Conservation (phyloP, 192 early-diverging fungal species). For the Spizellomyces punctatus region DNA sequence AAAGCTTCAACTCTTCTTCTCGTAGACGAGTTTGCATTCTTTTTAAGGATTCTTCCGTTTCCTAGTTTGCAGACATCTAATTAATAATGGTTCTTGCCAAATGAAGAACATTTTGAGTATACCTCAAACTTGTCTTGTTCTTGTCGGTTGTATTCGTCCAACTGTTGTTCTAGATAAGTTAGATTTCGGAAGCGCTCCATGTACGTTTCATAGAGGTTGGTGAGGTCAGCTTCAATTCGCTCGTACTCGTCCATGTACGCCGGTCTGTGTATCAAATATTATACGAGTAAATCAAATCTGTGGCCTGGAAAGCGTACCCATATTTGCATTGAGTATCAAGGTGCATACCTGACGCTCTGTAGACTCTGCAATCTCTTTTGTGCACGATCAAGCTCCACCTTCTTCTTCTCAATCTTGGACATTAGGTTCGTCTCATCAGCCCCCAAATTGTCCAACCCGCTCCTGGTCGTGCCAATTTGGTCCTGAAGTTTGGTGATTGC, state of each 20-base stretch:
- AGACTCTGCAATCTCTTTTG: slow-evolving; percentile 53
- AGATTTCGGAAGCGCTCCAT: slow-evolving; percentile 57
- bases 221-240: slow-evolving; percentile 54
- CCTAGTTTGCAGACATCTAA: slow-evolving; percentile 14
- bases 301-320: too few relatives aligned
- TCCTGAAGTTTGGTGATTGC: slow-evolving; percentile 36
- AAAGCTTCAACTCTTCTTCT: slow-evolving; percentile 56
- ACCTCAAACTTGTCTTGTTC: slow-evolving; percentile 61
- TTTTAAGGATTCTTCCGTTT: slow-evolving; percentile 51
- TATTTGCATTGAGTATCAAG: too few relatives aligned
- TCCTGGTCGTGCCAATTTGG: slow-evolving; percentile 35
- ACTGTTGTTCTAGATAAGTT: slow-evolving; percentile 54
- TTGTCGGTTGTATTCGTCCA: slow-evolving; percentile 53
- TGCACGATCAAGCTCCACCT: slow-evolving; percentile 52
- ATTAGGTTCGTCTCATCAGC: slow-evolving; percentile 52
- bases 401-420: slow-evolving; percentile 60
- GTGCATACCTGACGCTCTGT: slow-evolving; percentile 49
- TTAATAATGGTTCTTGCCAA: neutral
- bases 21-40: slow-evolving; percentile 53
- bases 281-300: too few relatives aligned
- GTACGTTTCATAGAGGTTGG: slow-evolving; percentile 50
- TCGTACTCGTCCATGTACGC: slow-evolving; percentile 67
- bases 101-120: neutral
- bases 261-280: slow-evolving; percentile 30
- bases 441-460: slow-evolving; percentile 39